These are phyloP conservation scores for Tolypocladium tropicale DNA, from an alignment of 2,329 filamentous ascomycete species.

Conservation along the genomic window DNA sequence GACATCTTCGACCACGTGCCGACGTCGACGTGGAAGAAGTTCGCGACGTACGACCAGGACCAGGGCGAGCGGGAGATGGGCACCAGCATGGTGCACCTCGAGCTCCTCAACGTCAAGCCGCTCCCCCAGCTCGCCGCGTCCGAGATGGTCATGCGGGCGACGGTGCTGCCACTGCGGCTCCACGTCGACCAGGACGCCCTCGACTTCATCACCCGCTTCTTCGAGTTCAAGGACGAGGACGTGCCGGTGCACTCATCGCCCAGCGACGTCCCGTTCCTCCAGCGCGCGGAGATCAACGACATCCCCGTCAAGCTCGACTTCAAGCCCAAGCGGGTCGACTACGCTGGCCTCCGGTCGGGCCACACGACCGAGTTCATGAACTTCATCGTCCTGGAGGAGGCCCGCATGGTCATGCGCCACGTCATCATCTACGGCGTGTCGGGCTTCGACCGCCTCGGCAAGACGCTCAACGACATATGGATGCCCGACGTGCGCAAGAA, in stretches of 20 bases:
- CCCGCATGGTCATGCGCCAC: slow-evolving; percentile 76
- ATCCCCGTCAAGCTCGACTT: slow-evolving; percentile 83
- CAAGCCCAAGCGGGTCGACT: slow-evolving; percentile 97
- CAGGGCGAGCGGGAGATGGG: slow-evolving; percentile 78
- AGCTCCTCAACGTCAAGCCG: slow-evolving; percentile 80
- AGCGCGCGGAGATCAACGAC: slow-evolving; percentile 77
- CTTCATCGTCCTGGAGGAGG: slow-evolving; percentile 83
- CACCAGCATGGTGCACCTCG: slow-evolving; percentile 81
- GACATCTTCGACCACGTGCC: slow-evolving; percentile 92
- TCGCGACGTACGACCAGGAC: slow-evolving; percentile 86
- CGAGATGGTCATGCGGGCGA: slow-evolving; percentile 75
- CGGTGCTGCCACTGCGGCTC: slow-evolving; percentile 72
- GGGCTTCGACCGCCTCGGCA: slow-evolving; percentile 82
- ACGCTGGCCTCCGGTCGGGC: slow-evolving; percentile 81
- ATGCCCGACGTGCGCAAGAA: slow-evolving; percentile 84
- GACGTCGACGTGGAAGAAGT: slow-evolving; percentile 97
- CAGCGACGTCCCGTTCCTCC: slow-evolving; percentile 74
- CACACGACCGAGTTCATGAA: slow-evolving; percentile 99
- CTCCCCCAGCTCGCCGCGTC: slow-evolving; percentile 75
- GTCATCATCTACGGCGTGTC: slow-evolving; percentile 87
- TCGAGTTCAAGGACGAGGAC: slow-evolving; percentile 86
- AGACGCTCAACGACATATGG: slow-evolving; percentile 92
- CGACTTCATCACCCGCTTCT: slow-evolving; percentile 95
- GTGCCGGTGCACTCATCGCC: slow-evolving; percentile 44
- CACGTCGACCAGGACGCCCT: slow-evolving; percentile 97